Conservation (phyloP, 2,329 filamentous ascomycete species). For the Trichoderma oligosporum region DNA sequence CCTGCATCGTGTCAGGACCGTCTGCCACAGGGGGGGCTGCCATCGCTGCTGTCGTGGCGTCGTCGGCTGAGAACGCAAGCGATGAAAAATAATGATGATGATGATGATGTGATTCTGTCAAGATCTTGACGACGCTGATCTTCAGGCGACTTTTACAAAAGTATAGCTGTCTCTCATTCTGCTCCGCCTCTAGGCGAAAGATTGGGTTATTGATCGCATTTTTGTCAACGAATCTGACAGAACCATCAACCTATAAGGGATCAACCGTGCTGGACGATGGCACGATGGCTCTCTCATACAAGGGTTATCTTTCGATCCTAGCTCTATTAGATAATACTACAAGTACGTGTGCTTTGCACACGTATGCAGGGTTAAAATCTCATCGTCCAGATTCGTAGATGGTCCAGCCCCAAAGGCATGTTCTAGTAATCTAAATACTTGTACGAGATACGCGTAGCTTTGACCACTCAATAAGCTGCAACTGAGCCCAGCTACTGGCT, state of each 20-base stretch:
- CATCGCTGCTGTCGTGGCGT: neutral
- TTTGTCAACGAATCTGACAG: neutral
- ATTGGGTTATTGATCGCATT: neutral
- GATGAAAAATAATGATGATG: neutral
- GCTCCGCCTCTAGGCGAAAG: neutral
- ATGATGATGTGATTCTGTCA: neutral
- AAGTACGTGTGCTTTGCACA: no score
- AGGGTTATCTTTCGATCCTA: slow-evolving; percentile 3
- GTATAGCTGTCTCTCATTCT: neutral
- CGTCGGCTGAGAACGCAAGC: neutral
- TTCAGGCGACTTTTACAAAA: no score
- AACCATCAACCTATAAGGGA: neutral
- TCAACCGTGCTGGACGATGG: neutral
- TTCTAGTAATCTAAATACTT: no score
- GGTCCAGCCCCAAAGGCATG: no score
- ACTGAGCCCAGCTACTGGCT: no score
- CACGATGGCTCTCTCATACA: neutral
- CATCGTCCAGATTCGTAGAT: no score
- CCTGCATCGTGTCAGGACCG: slow-evolving; percentile 9
- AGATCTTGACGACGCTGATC: neutral
- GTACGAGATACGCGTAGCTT: no score
- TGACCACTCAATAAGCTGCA: no score
- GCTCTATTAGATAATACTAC: slow-evolving; percentile 3
- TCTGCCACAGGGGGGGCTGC: neutral
- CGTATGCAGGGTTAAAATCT: no score